Percentiles rank a stretch among this genome's conserved stretches.
These are phyloP conservation scores for Taxillus chinensis DNA, from an alignment of 164 flowering plant genomes.

Conservation along the genomic window DNA sequence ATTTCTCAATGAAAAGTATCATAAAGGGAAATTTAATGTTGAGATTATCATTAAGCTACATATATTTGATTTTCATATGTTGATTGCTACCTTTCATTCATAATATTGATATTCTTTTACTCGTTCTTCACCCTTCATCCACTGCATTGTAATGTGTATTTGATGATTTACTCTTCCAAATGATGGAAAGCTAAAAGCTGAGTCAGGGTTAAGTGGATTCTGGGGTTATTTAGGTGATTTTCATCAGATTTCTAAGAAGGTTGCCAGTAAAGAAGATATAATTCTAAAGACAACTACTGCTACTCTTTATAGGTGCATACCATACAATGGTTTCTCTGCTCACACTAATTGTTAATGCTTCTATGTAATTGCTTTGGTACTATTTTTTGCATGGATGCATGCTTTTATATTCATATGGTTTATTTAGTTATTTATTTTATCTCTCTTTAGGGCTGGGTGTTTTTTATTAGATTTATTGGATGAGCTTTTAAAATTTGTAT, in stretches of 20 bases:
- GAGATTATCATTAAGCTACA: conserved; percentile 76
- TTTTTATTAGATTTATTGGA: too few species aligned
- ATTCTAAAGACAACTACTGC: conserved; percentile 67
- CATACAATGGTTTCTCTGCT: too few species aligned
- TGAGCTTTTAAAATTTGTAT: too few species aligned
- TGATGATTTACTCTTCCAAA: conserved; percentile 30
- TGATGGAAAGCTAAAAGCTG: conserved; percentile 91
- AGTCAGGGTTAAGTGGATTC: conserved; percentile 96
- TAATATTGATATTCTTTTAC: not conserved
- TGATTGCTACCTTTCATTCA: not conserved
- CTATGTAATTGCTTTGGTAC: too few species aligned
- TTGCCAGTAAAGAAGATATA: conserved; percentile 73
- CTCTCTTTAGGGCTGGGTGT: too few species aligned
- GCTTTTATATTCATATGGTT: too few species aligned
- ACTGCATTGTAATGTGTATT: conserved; percentile 1
- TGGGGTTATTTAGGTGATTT: conserved; percentile 98
- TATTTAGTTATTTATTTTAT: too few species aligned
- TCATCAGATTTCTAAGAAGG: conserved; percentile 94
- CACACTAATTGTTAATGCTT: too few species aligned
- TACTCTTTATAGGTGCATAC: conserved; percentile 61
- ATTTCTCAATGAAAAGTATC: conserved; percentile 84
- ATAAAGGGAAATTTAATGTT: conserved; percentile 82
- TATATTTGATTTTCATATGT: not conserved
- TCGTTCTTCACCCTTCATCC: not conserved
- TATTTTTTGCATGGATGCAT: too few species aligned